A percentile compares a stretch with the other conserved stretches of the same genome.
Conservation (phyloP, 257 asterid genomes). For the Linaria vulgaris region DNA sequence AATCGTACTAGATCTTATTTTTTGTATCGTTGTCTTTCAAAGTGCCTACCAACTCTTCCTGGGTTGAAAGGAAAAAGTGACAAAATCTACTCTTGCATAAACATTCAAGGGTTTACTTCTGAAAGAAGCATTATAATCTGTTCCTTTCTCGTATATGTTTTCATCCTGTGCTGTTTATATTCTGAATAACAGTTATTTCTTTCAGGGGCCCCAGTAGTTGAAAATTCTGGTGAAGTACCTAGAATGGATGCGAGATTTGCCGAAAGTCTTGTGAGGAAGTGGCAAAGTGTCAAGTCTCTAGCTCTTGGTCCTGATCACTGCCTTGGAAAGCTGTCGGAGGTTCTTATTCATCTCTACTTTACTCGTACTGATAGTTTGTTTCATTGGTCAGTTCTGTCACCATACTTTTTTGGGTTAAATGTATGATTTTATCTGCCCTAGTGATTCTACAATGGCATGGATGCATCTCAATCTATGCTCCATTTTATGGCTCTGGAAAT, state of each 20-base stretch:
- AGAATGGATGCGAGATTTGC: constrained; percentile 90
- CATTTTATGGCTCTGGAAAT: too few relatives aligned
- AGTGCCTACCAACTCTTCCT: not conserved
- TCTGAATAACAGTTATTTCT: constrained; percentile 22
- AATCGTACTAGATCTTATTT: not conserved
- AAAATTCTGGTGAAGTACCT: constrained; percentile 55
- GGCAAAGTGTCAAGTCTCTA: constrained; percentile 82
- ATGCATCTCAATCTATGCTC: too few relatives aligned
- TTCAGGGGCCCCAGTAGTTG: constrained; percentile 55
- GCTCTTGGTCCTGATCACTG: constrained; percentile 92
- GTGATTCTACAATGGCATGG: too few relatives aligned
- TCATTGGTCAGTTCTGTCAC: too few relatives aligned
- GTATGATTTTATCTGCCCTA: too few relatives aligned
- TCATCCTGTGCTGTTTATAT: constrained; percentile 17
- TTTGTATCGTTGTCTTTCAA: not conserved
- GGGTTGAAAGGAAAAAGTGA: not conserved
- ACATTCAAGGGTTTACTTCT: constrained; percentile 1
- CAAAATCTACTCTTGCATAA: not conserved
- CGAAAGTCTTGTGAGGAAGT: constrained; percentile 74
- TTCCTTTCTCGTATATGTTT: constrained; percentile 17
- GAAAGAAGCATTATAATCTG: constrained; percentile 1
- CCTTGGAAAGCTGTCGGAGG: constrained; percentile 72
- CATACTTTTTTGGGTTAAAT: too few relatives aligned
- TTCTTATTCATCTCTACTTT: constrained; percentile 12
- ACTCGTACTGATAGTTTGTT: too few relatives aligned